phyloP scores from a whole-genome alignment of 345 rosid genomes.

The Rhizophora mangle region DNA sequence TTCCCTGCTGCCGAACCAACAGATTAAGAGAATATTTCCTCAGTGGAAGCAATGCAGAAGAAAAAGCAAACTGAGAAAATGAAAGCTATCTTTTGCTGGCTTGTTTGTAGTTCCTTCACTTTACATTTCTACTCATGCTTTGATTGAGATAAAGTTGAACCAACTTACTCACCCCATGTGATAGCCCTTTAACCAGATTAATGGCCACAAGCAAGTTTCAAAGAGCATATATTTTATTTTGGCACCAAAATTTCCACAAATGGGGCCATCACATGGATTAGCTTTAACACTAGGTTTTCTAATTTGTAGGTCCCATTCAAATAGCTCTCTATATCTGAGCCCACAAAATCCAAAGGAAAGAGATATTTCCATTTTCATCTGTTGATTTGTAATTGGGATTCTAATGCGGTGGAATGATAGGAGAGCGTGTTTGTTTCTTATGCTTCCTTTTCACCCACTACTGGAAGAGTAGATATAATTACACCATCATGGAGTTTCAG shows the following conservation, averaged over 20 bases:
- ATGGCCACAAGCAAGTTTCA: constrained; percentile 31
- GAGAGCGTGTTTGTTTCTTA: constrained; percentile 16
- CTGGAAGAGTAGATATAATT: constrained; percentile 35
- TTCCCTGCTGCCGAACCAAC: constrained; percentile 64
- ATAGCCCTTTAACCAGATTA: constrained; percentile 27
- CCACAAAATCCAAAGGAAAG: constrained; percentile 67
- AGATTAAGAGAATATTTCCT: constrained; percentile 42
- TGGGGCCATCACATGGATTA: constrained; percentile 39
- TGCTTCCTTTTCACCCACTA: constrained; percentile 29
- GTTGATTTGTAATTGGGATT: constrained; percentile 36
- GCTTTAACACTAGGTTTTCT: constrained; percentile 45
- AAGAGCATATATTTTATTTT: constrained; percentile 28
- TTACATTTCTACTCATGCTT: constrained; percentile 19
- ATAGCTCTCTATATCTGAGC: constrained; percentile 28
- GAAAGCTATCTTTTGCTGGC: constrained; percentile 39
- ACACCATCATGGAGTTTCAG: constrained; percentile 50
- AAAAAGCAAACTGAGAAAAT: constrained; percentile 34
- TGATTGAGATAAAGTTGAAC: constrained; percentile 32
- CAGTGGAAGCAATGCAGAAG: constrained; percentile 58
- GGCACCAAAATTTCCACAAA: constrained; percentile 42
- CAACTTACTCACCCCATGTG: neutral
- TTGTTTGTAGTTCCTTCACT: constrained; percentile 33
- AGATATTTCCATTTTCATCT: constrained; percentile 38
- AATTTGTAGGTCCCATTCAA: constrained; percentile 34
- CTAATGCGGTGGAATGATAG: constrained; percentile 28